Base-by-base conservation (phyloP, 371 early-diverging fungal genomes). In the Syncephalis fuscata region DNA sequence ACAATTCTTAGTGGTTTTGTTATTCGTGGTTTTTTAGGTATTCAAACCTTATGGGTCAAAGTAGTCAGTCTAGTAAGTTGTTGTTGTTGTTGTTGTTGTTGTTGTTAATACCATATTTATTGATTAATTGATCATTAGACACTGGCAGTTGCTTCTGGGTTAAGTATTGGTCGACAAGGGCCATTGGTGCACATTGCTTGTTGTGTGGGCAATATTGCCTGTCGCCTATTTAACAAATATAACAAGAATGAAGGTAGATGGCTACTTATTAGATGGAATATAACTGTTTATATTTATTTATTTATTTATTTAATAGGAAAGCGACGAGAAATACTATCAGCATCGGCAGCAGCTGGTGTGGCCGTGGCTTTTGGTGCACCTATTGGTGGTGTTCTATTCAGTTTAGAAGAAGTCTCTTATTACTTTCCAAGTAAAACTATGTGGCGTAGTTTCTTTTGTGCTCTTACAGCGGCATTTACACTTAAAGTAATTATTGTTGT, bases 131-230 rank as follows among this genome's bases (percentile, higher is more conserved):
- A 22, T 20, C 7, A 32, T 22, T 45, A 71, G 70, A 70, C 78
- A 7, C 67, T 87, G 52, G 72, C 81, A 0, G 88, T 85, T 7
- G 76, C 85, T 0, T 80, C 89, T 3, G 91, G 91, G 1, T 56
- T 96, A 41, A 79, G 71, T 39, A 63, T 85, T 7, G 97, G 97
- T 26, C 88, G 90, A 59, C 92, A 96, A 70, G 97, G 94, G 0
- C 95, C 97, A 0, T 80, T 93, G 37, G 92, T 96, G 27, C 94
- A 93, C 59, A 76, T 96, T 53, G 80, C 88, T 2, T 87, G 89
- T 54, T 88, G 88, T 48, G 67, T 88, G 8, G 92, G 92, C 23
- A 92, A 89, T 61, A 73, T 91, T 3, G 67, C 82, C 9, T 74
- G 83, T 38, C 64, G 89, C 1, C 49, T 81, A 39, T 91, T 90